These are phyloP conservation scores for Sporisorium sorghi DNA, from an alignment of 1,284 basidiomycete species.

Conservation along the genomic window DNA sequence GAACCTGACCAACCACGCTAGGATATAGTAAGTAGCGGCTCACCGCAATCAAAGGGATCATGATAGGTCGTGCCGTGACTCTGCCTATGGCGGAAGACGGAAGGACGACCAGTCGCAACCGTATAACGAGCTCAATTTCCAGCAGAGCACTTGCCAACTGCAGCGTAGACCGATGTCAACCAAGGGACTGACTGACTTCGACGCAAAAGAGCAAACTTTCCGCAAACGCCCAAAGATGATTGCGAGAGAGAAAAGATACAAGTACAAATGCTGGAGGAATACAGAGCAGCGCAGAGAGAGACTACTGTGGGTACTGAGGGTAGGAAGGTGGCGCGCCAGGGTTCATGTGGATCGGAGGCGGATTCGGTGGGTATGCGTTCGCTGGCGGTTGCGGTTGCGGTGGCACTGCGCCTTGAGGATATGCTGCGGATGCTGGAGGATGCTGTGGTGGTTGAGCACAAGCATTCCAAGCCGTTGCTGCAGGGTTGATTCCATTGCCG, in stretches of 20 bases:
- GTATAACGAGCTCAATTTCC: too few relatives aligned
- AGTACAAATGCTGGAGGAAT: slow-evolving; percentile 18
- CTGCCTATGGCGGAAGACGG: too few relatives aligned
- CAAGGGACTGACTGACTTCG: too few relatives aligned
- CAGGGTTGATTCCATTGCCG: slow-evolving; percentile 12
- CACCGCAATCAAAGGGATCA: too few relatives aligned
- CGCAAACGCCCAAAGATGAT: not conserved
- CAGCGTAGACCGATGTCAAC: too few relatives aligned
- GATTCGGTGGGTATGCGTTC: slow-evolving; percentile 18
- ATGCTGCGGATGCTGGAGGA: not conserved
- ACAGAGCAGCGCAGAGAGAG: not conserved
- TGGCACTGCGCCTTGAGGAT: slow-evolving; percentile 10
- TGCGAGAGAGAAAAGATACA: slow-evolving; percentile 15
- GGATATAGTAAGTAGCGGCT: too few relatives aligned
- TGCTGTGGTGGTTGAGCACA: not conserved
- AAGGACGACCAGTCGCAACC: too few relatives aligned
- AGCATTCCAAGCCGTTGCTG: not conserved
- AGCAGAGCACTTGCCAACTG: too few relatives aligned
- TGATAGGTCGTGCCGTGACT: too few relatives aligned
- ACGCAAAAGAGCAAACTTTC: too few relatives aligned
- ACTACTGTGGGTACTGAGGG: slow-evolving; percentile 26
- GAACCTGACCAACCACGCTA: too few relatives aligned
- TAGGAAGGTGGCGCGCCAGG: slow-evolving; percentile 25
- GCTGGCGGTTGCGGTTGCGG: slow-evolving; percentile 13
- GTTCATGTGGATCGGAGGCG: slow-evolving; percentile 31